A percentile compares a stretch with the other conserved stretches of the same genome.
These are phyloP conservation scores for Fusarium miscanthi DNA, from an alignment of 2,329 filamentous ascomycete species.

Conservation along the genomic window DNA sequence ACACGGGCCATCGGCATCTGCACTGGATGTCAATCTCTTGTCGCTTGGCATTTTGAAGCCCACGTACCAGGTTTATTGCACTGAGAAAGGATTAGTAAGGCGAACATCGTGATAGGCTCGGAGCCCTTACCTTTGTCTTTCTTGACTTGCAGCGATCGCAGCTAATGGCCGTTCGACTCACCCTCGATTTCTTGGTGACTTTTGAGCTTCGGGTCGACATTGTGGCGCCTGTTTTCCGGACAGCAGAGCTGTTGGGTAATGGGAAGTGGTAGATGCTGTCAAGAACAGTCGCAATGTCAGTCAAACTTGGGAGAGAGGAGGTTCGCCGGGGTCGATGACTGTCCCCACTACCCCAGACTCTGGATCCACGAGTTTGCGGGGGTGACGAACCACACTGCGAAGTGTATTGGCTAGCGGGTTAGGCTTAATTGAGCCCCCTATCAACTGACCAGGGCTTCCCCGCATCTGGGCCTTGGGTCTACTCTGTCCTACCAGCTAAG, in stretches of 20 bases:
- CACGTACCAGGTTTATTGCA: neutral
- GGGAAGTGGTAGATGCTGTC: no score
- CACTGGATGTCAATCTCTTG: neutral
- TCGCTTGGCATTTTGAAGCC: neutral
- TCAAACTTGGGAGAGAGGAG: neutral
- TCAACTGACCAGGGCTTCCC: neutral
- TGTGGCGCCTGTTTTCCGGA: no score
- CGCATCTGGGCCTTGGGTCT: neutral
- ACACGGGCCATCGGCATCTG: neutral
- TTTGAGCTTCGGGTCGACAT: neutral
- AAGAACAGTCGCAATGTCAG: fast-evolving
- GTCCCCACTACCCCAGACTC: neutral
- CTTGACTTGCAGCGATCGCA: neutral
- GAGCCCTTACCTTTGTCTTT: neutral
- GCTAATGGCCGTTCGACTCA: neutral
- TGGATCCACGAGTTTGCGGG: neutral
- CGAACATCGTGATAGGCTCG: neutral
- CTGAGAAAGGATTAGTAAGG: neutral
- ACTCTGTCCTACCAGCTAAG: neutral
- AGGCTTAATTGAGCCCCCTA: neutral
- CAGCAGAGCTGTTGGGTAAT: no score
- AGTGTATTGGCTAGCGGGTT: neutral
- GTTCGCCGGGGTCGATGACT: neutral
- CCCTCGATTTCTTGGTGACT: neutral
- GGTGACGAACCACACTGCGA: neutral